A percentile compares a stretch with the other conserved stretches of the same genome.
Conservation (phyloP, 2,329 filamentous ascomycete genomes). For the Immersiporthe knoxdaviesiana region DNA sequence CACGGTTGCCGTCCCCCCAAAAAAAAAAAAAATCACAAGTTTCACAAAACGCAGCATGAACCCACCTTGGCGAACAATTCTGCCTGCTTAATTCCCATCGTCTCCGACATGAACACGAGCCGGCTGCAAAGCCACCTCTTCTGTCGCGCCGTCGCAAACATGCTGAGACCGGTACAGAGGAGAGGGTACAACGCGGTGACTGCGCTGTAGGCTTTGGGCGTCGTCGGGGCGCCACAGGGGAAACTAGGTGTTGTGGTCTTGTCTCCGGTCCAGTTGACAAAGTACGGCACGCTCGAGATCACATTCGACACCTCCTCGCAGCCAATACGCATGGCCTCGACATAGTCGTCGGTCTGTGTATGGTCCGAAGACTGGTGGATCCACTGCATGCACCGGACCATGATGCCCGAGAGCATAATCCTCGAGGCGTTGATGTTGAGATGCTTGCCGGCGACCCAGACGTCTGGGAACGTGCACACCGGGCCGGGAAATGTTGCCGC, state of each 20-base stretch:
- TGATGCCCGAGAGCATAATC: slow-evolving; percentile 32
- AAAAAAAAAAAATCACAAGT: neutral
- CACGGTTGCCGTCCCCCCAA: neutral
- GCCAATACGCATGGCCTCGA: slow-evolving; percentile 31
- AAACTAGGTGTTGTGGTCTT: slow-evolving; percentile 33
- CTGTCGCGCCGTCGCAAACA: slow-evolving; percentile 31
- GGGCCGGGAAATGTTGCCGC: slow-evolving; percentile 32
- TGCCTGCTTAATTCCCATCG: slow-evolving; percentile 34
- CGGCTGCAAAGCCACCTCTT: slow-evolving; percentile 31
- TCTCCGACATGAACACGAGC: slow-evolving; percentile 31
- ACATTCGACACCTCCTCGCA: slow-evolving; percentile 32
- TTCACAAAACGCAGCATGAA: neutral
- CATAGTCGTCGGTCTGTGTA: slow-evolving; percentile 32
- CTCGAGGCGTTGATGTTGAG: slow-evolving; percentile 34
- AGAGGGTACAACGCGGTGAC: slow-evolving; percentile 34
- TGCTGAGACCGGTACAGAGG: slow-evolving; percentile 32
- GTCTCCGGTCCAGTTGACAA: slow-evolving; percentile 34
- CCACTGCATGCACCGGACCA: slow-evolving; percentile 33
- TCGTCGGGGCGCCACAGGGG: slow-evolving; percentile 34
- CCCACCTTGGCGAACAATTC: slow-evolving; percentile 33
- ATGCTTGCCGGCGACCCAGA: slow-evolving; percentile 35
- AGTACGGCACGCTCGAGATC: slow-evolving; percentile 34
- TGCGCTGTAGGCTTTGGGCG: slow-evolving; percentile 33
- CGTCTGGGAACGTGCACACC: slow-evolving; percentile 32
- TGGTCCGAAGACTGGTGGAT: slow-evolving; percentile 33